Percentiles rank a stretch among this genome's conserved stretches.
Conservation (phyloP, 2,329 filamentous ascomycete species). For the Phyllosticta citriasiana region DNA sequence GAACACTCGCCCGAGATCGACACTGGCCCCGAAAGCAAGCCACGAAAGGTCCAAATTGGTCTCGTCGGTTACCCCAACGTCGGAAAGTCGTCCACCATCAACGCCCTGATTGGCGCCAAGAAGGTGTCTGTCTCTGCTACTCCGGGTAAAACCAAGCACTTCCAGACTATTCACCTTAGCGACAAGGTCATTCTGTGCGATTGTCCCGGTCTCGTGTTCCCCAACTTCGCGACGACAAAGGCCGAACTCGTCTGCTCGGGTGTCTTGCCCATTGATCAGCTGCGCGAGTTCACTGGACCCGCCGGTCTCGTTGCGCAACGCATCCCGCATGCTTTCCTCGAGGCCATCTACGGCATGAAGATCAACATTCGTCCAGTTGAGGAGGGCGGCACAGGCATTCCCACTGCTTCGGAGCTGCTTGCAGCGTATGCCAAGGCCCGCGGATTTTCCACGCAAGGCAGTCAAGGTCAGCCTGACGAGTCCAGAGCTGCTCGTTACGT, state of each 20-base stretch:
- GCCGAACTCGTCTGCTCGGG: conserved; percentile 93
- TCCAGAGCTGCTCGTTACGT: conserved; percentile 81
- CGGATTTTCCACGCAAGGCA: conserved; percentile 79
- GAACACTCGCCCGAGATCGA: conserved; percentile 56
- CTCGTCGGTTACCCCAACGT: conserved; percentile 98
- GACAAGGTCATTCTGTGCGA: conserved; percentile 87
- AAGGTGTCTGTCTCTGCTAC: conserved; percentile 97
- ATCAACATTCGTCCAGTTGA: conserved; percentile 72
- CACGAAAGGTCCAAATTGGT: conserved; percentile 73
- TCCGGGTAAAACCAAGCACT: conserved; percentile 97
- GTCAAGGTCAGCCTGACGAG: conserved; percentile 82
- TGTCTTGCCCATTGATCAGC: conserved; percentile 89
- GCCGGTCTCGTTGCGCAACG: conserved; percentile 71
- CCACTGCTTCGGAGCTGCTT: conserved; percentile 77
- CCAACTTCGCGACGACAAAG: conserved; percentile 94
- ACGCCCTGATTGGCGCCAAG: conserved; percentile 94
- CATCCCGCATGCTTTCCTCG: conserved; percentile 79
- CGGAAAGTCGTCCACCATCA: conserved; percentile 98
- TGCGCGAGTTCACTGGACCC: conserved; percentile 85
- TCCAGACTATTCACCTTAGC: conserved; percentile 93
- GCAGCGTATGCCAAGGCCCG: conserved; percentile 78
- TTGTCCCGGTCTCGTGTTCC: conserved; percentile 96
- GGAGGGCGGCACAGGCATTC: conserved; percentile 82
- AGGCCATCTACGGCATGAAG: conserved; percentile 87
- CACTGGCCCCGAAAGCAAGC: conserved; percentile 33